A percentile compares a stretch with the other conserved stretches of the same genome.
Conservation (phyloP, 768 basidiomycete genomes). For the Tulasnella sp. region DNA sequence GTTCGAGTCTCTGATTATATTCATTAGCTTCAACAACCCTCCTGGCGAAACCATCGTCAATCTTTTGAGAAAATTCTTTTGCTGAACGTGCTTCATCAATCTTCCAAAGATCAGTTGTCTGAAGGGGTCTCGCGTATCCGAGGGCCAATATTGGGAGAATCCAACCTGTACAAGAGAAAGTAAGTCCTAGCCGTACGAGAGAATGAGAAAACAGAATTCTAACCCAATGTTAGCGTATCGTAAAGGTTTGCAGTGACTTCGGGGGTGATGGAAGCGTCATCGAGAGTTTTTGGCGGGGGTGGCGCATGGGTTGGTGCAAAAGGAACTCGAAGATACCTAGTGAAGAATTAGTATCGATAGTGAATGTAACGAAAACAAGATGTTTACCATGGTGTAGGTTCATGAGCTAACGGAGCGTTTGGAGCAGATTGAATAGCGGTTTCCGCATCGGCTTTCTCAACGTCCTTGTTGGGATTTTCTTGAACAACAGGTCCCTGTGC, state of each 20-base stretch:
- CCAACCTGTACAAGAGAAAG: constrained; percentile 68
- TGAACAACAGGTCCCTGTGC: too few species aligned
- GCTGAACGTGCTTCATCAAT: constrained; percentile 52
- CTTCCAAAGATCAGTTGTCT: constrained; percentile 69
- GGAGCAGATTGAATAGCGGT: too few species aligned
- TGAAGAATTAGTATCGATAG: too few species aligned
- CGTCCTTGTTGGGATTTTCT: too few species aligned
- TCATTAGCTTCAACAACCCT: constrained; percentile 43
- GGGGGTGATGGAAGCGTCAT: constrained; percentile 24
- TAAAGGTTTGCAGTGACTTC: constrained; percentile 23
- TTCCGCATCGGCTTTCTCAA: too few species aligned
- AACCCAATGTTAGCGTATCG: constrained; percentile 5
- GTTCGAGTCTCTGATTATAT: constrained; percentile 40
- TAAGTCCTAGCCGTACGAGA: constrained; percentile 44
- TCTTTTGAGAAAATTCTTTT: constrained; percentile 44
- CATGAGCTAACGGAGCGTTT: too few species aligned
- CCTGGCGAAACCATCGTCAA: constrained; percentile 50
- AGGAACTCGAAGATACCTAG: constrained; percentile 22
- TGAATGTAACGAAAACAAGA: too few species aligned
- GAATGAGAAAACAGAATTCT: constrained; percentile 47
- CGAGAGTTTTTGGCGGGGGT: constrained; percentile 25
- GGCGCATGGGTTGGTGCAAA: constrained; percentile 19
- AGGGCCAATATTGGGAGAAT: constrained; percentile 52
- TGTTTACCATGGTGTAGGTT: too few species aligned
- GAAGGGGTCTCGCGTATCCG: constrained; percentile 69